A percentile compares a stretch with the other conserved stretches of the same genome.
These are phyloP conservation scores for Tribonema minus DNA, from an alignment of 108 stramenopile genomes.

Conservation along the genomic window DNA sequence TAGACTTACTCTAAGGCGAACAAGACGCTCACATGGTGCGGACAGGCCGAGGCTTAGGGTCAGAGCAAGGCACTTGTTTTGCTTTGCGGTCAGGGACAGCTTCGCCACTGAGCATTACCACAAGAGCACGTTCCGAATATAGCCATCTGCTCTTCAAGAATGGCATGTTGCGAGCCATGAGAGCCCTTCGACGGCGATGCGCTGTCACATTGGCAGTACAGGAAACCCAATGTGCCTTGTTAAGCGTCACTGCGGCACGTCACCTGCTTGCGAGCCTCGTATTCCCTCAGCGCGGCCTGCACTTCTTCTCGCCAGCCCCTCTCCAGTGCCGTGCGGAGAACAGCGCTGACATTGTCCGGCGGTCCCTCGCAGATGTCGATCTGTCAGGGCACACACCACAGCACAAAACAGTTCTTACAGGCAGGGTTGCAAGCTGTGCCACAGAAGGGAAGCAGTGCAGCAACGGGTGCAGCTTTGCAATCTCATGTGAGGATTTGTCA, in stretches of 20 bases:
- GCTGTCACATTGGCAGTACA: not conserved
- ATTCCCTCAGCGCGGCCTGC: not conserved
- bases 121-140: not conserved
- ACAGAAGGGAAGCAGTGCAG: too few relatives aligned
- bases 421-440: too few relatives aligned
- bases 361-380: conserved; percentile 33
- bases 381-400: too few relatives aligned
- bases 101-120: too few relatives aligned
- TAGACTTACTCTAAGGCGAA: not conserved
- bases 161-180: not conserved
- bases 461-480: too few relatives aligned
- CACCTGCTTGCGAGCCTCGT: not conserved
- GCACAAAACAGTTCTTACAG: too few relatives aligned
- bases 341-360: conserved; percentile 10
- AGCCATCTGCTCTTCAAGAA: not conserved
- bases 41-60: too few relatives aligned
- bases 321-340: conserved; percentile 28
- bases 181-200: not conserved
- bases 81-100: too few relatives aligned
- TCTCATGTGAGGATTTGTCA: too few relatives aligned
- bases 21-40: not conserved
- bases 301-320: conserved; percentile 17
- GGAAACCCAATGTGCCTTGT: not conserved
- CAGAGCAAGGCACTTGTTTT: too few relatives aligned
- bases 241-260: too few relatives aligned